phyloP scores from a whole-genome alignment of 306 rosid genomes.

The apple (Malus domestica) region DNA sequence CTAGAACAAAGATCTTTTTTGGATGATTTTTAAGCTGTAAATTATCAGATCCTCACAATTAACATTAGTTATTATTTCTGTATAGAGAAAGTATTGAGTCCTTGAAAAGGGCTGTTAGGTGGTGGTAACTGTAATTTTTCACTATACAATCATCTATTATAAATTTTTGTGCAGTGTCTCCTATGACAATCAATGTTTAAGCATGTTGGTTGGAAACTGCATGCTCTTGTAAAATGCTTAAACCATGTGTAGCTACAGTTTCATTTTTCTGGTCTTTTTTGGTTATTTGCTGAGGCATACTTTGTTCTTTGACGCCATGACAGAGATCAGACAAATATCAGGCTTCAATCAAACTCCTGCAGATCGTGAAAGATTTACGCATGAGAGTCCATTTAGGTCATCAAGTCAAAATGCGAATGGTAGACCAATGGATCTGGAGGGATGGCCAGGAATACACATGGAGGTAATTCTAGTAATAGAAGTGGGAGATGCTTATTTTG shows the following conservation, averaged over 20 bases:
- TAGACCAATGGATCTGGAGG: conserved; percentile 66
- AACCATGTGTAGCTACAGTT: neutral
- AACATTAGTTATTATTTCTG: neutral
- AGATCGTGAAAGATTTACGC: conserved; percentile 65
- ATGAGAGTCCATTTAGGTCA: conserved; percentile 66
- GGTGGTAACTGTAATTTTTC: neutral
- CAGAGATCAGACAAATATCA: conserved; percentile 72
- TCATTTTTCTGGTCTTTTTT: neutral
- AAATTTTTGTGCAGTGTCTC: neutral
- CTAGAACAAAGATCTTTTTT: neutral
- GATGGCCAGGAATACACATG: conserved; percentile 57
- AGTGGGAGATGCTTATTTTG: neutral
- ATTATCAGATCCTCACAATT: neutral
- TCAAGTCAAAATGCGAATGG: conserved; percentile 43
- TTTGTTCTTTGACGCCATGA: neutral
- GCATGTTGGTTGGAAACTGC: conserved; percentile 1
- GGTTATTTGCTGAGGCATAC: neutral
- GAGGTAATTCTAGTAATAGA: conserved; percentile 41
- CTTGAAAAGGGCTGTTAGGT: neutral
- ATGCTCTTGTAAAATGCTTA: neutral
- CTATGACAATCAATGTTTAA: neutral
- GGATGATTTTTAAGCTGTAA: neutral
- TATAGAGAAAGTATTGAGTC: neutral
- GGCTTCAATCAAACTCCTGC: conserved; percentile 48
- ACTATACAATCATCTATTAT: neutral